Percentiles rank a stretch among this genome's conserved stretches.
Evolutionary conservation across 2,329 filamentous ascomycete species (phyloP).

Genomic region (Cercospora berteroae): DNA sequence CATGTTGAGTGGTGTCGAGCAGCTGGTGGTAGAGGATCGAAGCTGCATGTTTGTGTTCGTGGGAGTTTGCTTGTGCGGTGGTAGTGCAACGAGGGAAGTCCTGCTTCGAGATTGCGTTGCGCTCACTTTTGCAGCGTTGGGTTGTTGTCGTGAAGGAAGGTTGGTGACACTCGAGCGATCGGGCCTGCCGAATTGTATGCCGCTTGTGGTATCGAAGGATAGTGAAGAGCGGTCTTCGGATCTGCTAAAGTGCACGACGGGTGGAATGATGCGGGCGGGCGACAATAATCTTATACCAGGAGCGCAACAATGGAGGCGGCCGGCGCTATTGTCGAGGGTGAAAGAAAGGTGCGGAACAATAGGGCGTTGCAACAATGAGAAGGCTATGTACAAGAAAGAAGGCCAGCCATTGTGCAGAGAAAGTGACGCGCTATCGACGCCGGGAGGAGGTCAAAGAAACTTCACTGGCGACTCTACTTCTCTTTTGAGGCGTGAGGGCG

Average conservation of each 20-base stretch:
- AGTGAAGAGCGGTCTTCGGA: slow-evolving; percentile 3
- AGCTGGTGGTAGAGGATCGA: slow-evolving; percentile 15
- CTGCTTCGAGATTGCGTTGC: slow-evolving; percentile 18
- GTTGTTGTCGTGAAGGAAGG: slow-evolving; percentile 20
- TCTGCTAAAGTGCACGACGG: slow-evolving; percentile 16
- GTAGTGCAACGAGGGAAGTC: slow-evolving; percentile 18
- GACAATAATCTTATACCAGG: slow-evolving; percentile 13
- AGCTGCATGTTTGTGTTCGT: slow-evolving; percentile 10
- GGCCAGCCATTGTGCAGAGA: slow-evolving; percentile 16
- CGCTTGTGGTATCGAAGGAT: slow-evolving; percentile 8
- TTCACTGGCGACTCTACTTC: slow-evolving; percentile 2
- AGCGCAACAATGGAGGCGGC: slow-evolving; percentile 22
- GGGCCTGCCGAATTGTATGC: slow-evolving; percentile 21
- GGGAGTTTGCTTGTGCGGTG: background rate
- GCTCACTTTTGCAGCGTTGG: slow-evolving; percentile 13
- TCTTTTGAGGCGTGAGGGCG: slow-evolving; percentile 3
- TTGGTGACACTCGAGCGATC: slow-evolving; percentile 20
- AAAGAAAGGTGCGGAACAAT: slow-evolving; percentile 19
- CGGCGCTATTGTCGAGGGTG: slow-evolving; percentile 20
- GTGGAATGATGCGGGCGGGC: slow-evolving; percentile 2
- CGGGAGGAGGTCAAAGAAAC: slow-evolving; percentile 10
- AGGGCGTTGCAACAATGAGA: slow-evolving; percentile 20
- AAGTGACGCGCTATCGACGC: slow-evolving; percentile 16
- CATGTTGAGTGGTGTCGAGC: slow-evolving; percentile 3
- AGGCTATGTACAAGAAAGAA: slow-evolving; percentile 18